phyloP scores from a whole-genome alignment of 306 rosid species.

The Sechiopsis laciniata region DNA sequence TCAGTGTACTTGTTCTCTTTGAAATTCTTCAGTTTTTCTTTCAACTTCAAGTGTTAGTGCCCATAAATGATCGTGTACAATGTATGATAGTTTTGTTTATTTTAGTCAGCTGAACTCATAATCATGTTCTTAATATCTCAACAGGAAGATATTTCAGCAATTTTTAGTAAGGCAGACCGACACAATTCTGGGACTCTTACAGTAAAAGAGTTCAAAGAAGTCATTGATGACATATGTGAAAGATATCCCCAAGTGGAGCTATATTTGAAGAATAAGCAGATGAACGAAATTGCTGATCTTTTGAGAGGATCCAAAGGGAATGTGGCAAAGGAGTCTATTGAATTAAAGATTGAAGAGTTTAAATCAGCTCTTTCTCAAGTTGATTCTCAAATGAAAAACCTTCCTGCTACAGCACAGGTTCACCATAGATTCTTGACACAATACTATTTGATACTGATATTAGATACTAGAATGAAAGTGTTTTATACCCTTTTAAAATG shows the following conservation, averaged over 20 bases:
- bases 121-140: conserved; percentile 4
- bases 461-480: neutral
- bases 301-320: conserved; percentile 55
- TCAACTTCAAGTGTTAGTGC: too few relatives aligned
- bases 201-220: conserved; percentile 60
- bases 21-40: too few relatives aligned
- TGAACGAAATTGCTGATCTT: conserved; percentile 62
- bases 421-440: neutral
- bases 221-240: conserved; percentile 64
- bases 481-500: conserved; percentile 24
- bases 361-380: conserved; percentile 79
- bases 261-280: conserved; percentile 65
- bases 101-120: neutral
- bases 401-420: conserved; percentile 99
- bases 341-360: conserved; percentile 65
- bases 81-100: neutral
- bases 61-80: too few relatives aligned
- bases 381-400: conserved; percentile 88
- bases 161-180: conserved; percentile 75
- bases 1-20: conserved; percentile 17
- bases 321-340: conserved; percentile 44
- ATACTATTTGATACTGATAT: neutral
- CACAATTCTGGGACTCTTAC: conserved; percentile 79
- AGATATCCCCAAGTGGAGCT: conserved; percentile 92
- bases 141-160: conserved; percentile 76